phyloP scores from a whole-genome alignment of 176 grass and related monocot species.

The Otatea glauca region DNA sequence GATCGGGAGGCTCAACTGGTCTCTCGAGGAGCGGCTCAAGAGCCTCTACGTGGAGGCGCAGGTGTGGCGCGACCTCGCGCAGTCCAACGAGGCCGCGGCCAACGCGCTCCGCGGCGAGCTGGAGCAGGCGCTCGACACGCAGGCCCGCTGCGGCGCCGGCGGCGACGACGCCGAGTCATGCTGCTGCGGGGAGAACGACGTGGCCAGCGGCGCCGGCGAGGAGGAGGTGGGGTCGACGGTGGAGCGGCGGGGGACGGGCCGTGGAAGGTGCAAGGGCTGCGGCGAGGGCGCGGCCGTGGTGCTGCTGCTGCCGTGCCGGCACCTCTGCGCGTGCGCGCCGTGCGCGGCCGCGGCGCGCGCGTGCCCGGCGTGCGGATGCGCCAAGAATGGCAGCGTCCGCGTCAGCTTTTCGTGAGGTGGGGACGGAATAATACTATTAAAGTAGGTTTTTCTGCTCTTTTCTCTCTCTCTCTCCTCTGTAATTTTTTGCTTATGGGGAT shows the following conservation, averaged over 20 bases:
- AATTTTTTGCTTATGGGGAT: not conserved
- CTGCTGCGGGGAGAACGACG: conserved; percentile 62
- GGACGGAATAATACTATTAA: conserved; percentile 33
- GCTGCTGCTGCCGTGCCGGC: conserved; percentile 79
- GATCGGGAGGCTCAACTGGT: conserved; percentile 57
- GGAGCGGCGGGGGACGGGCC: not conserved
- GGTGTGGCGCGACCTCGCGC: conserved; percentile 70
- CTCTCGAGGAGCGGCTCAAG: conserved; percentile 58
- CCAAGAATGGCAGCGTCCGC: conserved; percentile 61
- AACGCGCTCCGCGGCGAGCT: conserved; percentile 60
- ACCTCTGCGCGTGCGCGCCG: conserved; percentile 69
- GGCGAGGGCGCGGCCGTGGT: conserved; percentile 47
- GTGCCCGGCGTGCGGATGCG: conserved; percentile 68
- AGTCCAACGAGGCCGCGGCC: conserved; percentile 60
- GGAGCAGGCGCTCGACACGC: conserved; percentile 51
- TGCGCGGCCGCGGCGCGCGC: conserved; percentile 53
- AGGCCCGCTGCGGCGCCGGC: not conserved
- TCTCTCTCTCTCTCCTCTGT: not conserved
- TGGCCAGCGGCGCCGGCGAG: not conserved
- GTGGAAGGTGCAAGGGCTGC: conserved; percentile 49
- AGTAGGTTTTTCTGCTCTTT: conserved; percentile 3
- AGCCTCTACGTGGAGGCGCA: conserved; percentile 61
- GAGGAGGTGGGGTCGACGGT: not conserved
- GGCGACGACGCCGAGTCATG: conserved; percentile 67
- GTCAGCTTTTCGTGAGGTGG: conserved; percentile 75